Percentiles rank a stretch among this genome's conserved stretches.
These are phyloP conservation scores for Glutinoglossum americanum DNA, from an alignment of 495 filamentous ascomycete species.

Conservation along the genomic window DNA sequence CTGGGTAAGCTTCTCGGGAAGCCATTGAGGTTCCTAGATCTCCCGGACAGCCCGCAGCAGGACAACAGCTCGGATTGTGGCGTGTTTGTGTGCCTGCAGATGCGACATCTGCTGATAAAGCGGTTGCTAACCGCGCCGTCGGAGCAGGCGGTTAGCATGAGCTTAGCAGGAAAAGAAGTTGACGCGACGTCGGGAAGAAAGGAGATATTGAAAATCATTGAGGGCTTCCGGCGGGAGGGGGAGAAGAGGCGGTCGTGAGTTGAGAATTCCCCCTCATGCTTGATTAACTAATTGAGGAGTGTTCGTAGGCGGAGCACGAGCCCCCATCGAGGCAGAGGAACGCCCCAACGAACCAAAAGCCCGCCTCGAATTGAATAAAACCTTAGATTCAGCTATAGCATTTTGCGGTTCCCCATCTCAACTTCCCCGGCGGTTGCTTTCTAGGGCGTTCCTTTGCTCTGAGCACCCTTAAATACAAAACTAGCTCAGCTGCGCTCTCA, in stretches of 20 bases:
- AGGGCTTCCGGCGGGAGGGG: constrained; percentile 60
- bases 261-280: not conserved
- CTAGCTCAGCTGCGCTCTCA: not conserved
- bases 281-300: not conserved
- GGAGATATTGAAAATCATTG: constrained; percentile 75
- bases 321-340: not conserved
- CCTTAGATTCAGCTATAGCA: not conserved
- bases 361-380: constrained; percentile 4
- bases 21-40: constrained; percentile 44
- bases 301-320: not conserved
- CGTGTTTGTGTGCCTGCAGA: constrained; percentile 84
- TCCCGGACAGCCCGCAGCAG: constrained; percentile 76
- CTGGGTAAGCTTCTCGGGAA: constrained; percentile 40
- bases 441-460: not conserved
- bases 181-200: constrained; percentile 57
- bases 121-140: constrained; percentile 55
- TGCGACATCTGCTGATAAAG: constrained; percentile 72
- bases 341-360: not conserved
- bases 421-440: not conserved
- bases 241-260: constrained; percentile 58
- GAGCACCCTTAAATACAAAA: too few relatives aligned
- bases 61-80: constrained; percentile 87
- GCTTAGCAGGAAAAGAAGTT: constrained; percentile 55
- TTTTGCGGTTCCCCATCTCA: not conserved
- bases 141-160: constrained; percentile 78